A percentile compares a stretch with the other conserved stretches of the same genome.
phyloP scores from a whole-genome alignment of 2,329 filamentous ascomycete genomes.

The Neofusicoccum kwambonambiense region DNA sequence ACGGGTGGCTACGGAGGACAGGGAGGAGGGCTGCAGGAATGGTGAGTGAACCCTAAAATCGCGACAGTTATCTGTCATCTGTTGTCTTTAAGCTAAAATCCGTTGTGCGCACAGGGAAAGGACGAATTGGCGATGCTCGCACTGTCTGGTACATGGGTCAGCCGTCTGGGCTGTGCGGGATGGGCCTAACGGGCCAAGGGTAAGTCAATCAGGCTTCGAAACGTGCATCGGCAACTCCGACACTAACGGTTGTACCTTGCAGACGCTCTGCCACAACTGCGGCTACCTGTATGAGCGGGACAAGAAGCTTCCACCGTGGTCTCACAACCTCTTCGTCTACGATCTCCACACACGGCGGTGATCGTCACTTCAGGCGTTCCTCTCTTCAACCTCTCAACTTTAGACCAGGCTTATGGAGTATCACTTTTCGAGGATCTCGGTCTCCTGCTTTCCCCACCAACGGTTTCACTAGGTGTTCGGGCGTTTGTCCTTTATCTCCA shows the following conservation, averaged over 20 bases:
- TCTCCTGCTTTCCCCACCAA: not conserved
- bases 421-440: not conserved
- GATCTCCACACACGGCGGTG: constrained; percentile 28
- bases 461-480: constrained; percentile 2
- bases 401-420: constrained; percentile 14
- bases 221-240: not conserved
- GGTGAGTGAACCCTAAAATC: constrained; percentile 27
- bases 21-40: constrained; percentile 54
- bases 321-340: constrained; percentile 63
- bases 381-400: not conserved
- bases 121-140: constrained; percentile 78
- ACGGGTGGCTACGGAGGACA: constrained; percentile 67
- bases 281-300: constrained; percentile 86
- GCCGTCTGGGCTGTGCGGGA: constrained; percentile 95
- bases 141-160: constrained; percentile 84
- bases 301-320: constrained; percentile 76
- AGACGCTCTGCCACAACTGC: constrained; percentile 92
- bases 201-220: constrained; percentile 48
- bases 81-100: constrained; percentile 17
- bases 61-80: not conserved
- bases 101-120: constrained; percentile 58
- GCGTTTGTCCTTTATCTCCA: not conserved
- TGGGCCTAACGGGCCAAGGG: constrained; percentile 79
- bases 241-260: constrained; percentile 17
- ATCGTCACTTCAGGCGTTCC: not conserved